Base-by-base conservation (phyloP, 805 yeast species). In the Wickerhamomyces ciferrii region DNA sequence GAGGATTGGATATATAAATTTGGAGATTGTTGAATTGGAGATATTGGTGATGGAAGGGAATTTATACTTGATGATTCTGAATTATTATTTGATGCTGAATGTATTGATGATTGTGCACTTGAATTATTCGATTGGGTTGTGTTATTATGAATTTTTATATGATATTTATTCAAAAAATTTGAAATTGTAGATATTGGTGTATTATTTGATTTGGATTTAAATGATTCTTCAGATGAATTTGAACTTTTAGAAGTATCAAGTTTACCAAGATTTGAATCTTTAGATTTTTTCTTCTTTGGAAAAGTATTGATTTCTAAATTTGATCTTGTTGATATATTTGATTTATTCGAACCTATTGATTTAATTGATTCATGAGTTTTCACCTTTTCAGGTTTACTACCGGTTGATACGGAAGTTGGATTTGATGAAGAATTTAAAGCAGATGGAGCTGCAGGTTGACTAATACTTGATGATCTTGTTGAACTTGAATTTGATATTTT, bases 81-180 rank as follows among this genome's bases (percentile, higher is more conserved):
- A 45, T 2, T 39, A 27, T 29, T 29, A 7, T 20, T 42, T 44
- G 18, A 19, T 41, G 35, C 44, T 18, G 38, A 34, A 14, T 24
- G 23, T 24, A 19, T 24, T 9, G 13, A 23, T 9, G 36, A 31
- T 15, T 31, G 13, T 23, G 43, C 23, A 21, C 15, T 41, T 41
- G 43, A 32, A 21, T 15, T 15, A 6, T 19, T 34, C 24, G 15
- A 21, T 10, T 20, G 27, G 14, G 13, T 9, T 20, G 35, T 31
- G 9, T 31, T 31, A 10, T 19, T 7, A 23, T 32, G 49, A 2
- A 48, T 15, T 39, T 49, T 48, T 15, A 53, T 21, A 23, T 53
- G 52, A 20, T 50, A 53, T 40, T 50, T 53, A 32, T 46, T 46
- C 13, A 53, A 31, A 20, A 52, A 50, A 31, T 44, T 50, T n/a